phyloP scores from a whole-genome alignment of 306 rosid species.

The Delonix regia region DNA sequence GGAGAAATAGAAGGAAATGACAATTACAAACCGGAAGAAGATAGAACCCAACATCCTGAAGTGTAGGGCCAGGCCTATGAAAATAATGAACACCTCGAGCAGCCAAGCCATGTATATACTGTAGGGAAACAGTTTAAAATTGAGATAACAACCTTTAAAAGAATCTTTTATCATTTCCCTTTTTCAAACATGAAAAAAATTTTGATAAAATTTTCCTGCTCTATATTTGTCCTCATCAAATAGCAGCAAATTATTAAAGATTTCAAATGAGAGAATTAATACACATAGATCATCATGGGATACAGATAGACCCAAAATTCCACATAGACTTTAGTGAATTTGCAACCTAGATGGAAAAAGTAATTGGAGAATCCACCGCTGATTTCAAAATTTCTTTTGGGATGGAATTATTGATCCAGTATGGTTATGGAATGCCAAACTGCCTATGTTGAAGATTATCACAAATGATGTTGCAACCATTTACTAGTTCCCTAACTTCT shows the following conservation, averaged over 20 bases:
- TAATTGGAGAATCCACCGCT: background rate
- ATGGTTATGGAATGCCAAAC: constrained; percentile 19
- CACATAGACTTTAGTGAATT: background rate
- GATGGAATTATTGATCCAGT: background rate
- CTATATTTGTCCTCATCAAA: constrained; percentile 22
- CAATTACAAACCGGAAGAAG: constrained; percentile 71
- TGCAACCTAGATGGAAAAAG: constrained; percentile 18
- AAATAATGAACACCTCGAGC: constrained; percentile 90
- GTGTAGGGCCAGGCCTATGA: constrained; percentile 82
- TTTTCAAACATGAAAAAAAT: background rate
- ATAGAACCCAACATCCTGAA: constrained; percentile 85
- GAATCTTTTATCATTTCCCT: constrained; percentile 4
- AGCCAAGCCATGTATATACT: constrained; percentile 89
- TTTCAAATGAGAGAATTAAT: constrained; percentile 6
- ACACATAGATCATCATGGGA: constrained; percentile 7
- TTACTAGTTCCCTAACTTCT: constrained; percentile 28
- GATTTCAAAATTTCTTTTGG: background rate
- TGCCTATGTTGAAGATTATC: constrained; percentile 17
- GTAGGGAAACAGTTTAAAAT: constrained; percentile 32
- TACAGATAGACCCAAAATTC: constrained; percentile 1
- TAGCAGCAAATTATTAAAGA: constrained; percentile 15
- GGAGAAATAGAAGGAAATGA: constrained; percentile 10
- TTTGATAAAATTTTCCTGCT: constrained; percentile 14
- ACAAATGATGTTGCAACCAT: constrained; percentile 41
- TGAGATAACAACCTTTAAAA: constrained; percentile 33